These are phyloP conservation scores for Sarcodon aspratus DNA, from an alignment of 768 basidiomycete species.

Conservation along the genomic window DNA sequence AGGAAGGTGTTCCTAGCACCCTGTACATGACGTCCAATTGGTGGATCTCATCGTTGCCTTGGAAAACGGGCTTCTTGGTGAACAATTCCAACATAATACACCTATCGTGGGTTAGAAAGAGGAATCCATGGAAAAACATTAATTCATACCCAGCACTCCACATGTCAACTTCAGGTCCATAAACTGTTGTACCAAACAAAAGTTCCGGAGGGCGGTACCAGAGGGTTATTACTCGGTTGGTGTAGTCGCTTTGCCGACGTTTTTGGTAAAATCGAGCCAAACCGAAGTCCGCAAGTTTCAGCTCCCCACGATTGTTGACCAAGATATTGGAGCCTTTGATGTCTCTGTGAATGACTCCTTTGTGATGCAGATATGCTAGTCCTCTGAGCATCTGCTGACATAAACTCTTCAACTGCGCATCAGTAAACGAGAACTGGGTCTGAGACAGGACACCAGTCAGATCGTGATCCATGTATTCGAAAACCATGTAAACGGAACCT, in stretches of 20 bases:
- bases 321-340: conserved; percentile 99
- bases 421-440: conserved; percentile 73
- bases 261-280: conserved; percentile 95
- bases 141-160: conserved; percentile 91
- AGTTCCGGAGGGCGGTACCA: conserved; percentile 98
- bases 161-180: conserved; percentile 97
- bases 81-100: conserved; percentile 99
- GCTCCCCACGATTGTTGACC: conserved; percentile 79
- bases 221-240: conserved; percentile 97
- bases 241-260: conserved; percentile 83
- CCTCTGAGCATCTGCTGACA: conserved; percentile 94
- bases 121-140: not conserved
- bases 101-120: conserved; percentile 27
- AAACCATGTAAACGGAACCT: conserved; percentile 99
- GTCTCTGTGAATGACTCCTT: conserved; percentile 94
- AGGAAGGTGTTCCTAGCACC: conserved; percentile 80
- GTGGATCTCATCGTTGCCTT: conserved; percentile 95
- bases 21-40: conserved; percentile 91
- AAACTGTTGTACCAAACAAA: conserved; percentile 88
- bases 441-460: conserved; percentile 91
- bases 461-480: conserved; percentile 99
- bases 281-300: conserved; percentile 97
- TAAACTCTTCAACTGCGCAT: conserved; percentile 90
- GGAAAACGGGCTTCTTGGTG: conserved; percentile 93
- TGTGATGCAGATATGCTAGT: conserved; percentile 89